A percentile compares a stretch with the other conserved stretches of the same genome.
phyloP scores from a whole-genome alignment of 176 grass and related monocot species.

The Oryza glumipatula region DNA sequence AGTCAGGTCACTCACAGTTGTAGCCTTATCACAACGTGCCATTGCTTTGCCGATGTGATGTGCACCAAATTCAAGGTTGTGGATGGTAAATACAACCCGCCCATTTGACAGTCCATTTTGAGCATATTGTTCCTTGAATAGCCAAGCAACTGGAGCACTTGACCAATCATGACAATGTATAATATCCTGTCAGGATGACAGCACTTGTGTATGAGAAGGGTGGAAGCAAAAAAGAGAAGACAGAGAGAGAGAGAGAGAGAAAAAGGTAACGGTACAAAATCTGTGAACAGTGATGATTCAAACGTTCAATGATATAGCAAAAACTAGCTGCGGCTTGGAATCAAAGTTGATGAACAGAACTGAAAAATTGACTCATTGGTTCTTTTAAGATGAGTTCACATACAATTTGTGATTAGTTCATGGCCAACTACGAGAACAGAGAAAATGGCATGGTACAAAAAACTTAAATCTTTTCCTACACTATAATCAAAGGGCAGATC shows the following conservation, averaged over 20 bases:
- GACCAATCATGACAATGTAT: slow-evolving; percentile 99
- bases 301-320: not conserved
- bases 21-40: slow-evolving; percentile 78
- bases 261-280: slow-evolving; percentile 5
- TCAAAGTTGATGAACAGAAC: not conserved
- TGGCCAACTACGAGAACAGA: not conserved
- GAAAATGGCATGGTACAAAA: not conserved
- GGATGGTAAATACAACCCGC: slow-evolving; percentile 92
- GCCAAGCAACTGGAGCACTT: slow-evolving; percentile 92
- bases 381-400: slow-evolving; percentile 9
- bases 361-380: not conserved
- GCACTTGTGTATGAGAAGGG: not conserved
- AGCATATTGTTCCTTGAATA: slow-evolving; percentile 88
- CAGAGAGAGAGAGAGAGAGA: too few relatives aligned
- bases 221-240: not conserved
- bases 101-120: slow-evolving; percentile 65
- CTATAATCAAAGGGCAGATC: too few relatives aligned
- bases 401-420: not conserved
- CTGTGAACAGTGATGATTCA: not conserved
- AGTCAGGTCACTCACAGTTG: slow-evolving; percentile 67
- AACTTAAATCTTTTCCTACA: too few relatives aligned
- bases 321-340: not conserved
- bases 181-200: slow-evolving; percentile 70
- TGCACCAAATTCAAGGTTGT: slow-evolving; percentile 94
- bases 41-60: slow-evolving; percentile 90